phyloP scores from a whole-genome alignment of 768 basidiomycete genomes.

The Trametes gibbosa region DNA sequence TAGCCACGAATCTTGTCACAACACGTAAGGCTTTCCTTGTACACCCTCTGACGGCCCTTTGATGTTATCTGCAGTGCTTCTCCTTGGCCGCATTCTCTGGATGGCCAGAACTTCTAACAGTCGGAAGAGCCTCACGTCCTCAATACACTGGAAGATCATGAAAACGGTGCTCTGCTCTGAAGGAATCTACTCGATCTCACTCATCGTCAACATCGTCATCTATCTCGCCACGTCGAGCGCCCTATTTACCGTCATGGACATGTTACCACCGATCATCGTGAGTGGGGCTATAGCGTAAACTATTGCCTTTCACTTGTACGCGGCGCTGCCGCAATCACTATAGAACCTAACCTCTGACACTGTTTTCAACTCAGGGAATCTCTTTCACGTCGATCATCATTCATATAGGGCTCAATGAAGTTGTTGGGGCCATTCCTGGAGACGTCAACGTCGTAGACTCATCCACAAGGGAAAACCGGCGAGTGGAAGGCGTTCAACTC shows the following conservation, averaged over 20 bases:
- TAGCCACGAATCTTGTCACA: not conserved
- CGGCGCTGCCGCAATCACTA: too few species aligned
- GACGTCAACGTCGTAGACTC: too few species aligned
- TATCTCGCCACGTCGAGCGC: not conserved
- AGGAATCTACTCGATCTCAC: not conserved
- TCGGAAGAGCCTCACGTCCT: not conserved
- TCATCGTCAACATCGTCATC: not conserved
- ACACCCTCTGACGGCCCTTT: not conserved
- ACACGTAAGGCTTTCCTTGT: not conserved
- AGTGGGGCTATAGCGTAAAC: not conserved
- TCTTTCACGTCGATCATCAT: conserved; percentile 1
- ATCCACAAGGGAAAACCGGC: too few species aligned
- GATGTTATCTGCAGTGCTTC: not conserved
- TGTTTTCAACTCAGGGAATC: not conserved
- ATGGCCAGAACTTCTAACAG: not conserved
- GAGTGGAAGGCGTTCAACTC: too few species aligned
- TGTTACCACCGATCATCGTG: not conserved
- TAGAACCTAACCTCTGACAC: too few species aligned
- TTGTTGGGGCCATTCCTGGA: not conserved
- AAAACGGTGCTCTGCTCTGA: not conserved
- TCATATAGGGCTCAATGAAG: not conserved
- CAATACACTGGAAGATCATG: not conserved
- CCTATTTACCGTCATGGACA: not conserved
- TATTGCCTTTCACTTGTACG: too few species aligned
- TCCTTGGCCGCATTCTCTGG: not conserved